phyloP scores from a whole-genome alignment of 1,284 basidiomycete species.

The Rhizoctonia solani region DNA sequence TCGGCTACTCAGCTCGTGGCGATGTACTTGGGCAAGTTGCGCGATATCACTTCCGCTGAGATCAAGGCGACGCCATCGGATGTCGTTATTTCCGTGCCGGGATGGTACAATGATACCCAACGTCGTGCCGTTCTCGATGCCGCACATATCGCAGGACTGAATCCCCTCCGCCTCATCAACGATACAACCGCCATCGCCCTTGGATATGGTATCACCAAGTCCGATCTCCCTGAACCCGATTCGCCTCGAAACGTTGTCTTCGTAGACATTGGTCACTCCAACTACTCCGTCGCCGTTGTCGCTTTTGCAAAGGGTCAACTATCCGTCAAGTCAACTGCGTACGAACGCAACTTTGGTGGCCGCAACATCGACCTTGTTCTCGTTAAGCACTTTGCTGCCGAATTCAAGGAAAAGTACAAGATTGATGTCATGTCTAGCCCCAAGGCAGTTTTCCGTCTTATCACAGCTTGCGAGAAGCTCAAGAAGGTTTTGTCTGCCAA shows the following conservation, averaged over 20 bases:
- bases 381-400: constrained; percentile 80
- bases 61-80: constrained; percentile 85
- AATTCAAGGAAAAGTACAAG: constrained; percentile 94
- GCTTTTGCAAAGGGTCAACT: constrained; percentile 93
- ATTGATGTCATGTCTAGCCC: constrained; percentile 88
- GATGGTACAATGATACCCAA: constrained; percentile 93
- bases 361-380: constrained; percentile 91
- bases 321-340: constrained; percentile 81
- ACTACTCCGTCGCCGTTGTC: constrained; percentile 81
- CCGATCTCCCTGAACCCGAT: constrained; percentile 81
- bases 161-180: constrained; percentile 90
- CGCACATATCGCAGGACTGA: constrained; percentile 83
- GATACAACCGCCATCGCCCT: constrained; percentile 92
- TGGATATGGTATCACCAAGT: constrained; percentile 96
- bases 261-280: constrained; percentile 90
- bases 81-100: constrained; percentile 90
- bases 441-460: constrained; percentile 89
- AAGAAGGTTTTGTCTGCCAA: constrained; percentile 84
- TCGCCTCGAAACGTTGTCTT: constrained; percentile 85
- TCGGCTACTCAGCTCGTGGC: constrained; percentile 85
- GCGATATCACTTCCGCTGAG: constrained; percentile 81
- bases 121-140: constrained; percentile 87
- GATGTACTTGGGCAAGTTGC: constrained; percentile 85
- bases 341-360: constrained; percentile 88
- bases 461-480: constrained; percentile 73